These are phyloP conservation scores for Picochlorum sp. DNA, from an alignment of 139 green algal genomes.

Conservation along the genomic window DNA sequence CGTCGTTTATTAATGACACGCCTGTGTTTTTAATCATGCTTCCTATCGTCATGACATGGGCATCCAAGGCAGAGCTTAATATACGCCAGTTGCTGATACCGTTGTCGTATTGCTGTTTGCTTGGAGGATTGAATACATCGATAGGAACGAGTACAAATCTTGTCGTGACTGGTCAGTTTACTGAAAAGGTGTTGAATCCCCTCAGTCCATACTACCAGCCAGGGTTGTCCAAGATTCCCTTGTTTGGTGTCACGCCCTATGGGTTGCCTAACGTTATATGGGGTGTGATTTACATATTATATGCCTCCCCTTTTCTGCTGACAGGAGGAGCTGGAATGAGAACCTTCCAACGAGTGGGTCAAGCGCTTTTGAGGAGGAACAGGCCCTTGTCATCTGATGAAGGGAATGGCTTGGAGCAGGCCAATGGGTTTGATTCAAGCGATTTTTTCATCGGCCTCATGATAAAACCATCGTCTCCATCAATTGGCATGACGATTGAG, in stretches of 20 bases:
- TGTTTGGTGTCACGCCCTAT: slow-evolving; percentile 31
- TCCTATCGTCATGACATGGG: slow-evolving; percentile 29
- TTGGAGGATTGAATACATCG: slow-evolving; percentile 49
- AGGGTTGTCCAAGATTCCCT: slow-evolving; percentile 7
- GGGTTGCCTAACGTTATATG: slow-evolving; percentile 23
- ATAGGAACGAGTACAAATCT: slow-evolving; percentile 60
- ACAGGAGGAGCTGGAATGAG: slow-evolving; percentile 17
- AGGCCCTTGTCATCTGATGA: background rate
- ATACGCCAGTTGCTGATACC: slow-evolving; percentile 54
- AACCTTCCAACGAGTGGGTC: slow-evolving; percentile 12
- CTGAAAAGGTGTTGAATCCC: slow-evolving; percentile 17
- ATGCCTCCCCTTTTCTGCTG: slow-evolving; percentile 23
- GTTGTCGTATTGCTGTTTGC: slow-evolving; percentile 44
- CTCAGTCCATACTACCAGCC: slow-evolving; percentile 27
- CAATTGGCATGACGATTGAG: slow-evolving; percentile 25
- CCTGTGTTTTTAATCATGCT: slow-evolving; percentile 50
- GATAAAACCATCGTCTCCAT: slow-evolving; percentile 28
- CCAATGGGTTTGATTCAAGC: background rate
- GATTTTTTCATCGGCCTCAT: slow-evolving; percentile 36
- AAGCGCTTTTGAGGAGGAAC: background rate
- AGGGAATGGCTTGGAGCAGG: background rate
- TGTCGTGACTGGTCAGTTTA: slow-evolving; percentile 42
- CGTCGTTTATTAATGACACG: slow-evolving; percentile 57
- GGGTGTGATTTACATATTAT: slow-evolving; percentile 36
- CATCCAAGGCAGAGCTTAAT: slow-evolving; percentile 19